Percentiles rank a stretch among this genome's conserved stretches.
phyloP scores from a whole-genome alignment of 495 filamentous ascomycete genomes.

The Hypoxylon crocopeplum region DNA sequence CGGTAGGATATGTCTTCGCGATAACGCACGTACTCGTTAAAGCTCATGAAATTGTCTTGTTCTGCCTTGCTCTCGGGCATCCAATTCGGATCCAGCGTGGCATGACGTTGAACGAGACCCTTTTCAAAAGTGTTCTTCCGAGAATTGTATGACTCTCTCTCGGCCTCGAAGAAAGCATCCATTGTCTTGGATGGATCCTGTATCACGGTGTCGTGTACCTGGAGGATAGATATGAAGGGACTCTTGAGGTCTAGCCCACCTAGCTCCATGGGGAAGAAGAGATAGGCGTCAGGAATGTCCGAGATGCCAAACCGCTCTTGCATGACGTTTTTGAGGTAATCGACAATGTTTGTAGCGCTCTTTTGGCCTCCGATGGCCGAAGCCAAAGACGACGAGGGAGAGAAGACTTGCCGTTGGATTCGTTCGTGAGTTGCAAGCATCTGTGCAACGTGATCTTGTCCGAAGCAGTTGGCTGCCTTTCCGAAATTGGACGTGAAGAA shows the following conservation, averaged over 20 bases:
- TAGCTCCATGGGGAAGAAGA: constrained; percentile 68
- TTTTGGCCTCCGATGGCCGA: constrained; percentile 9
- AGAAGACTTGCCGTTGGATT: constrained; percentile 65
- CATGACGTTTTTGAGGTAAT: constrained; percentile 63
- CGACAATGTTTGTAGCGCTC: constrained; percentile 59
- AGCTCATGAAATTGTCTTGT: constrained; percentile 54
- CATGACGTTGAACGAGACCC: not conserved
- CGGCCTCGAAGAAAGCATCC: constrained; percentile 52
- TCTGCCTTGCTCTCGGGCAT: constrained; percentile 30
- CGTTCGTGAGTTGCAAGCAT: constrained; percentile 64
- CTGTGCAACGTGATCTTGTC: constrained; percentile 67
- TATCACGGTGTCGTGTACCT: constrained; percentile 60
- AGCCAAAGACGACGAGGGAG: constrained; percentile 22
- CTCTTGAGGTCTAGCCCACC: constrained; percentile 64
- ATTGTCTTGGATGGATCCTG: constrained; percentile 52
- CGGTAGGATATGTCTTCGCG: constrained; percentile 52
- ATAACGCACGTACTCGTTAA: constrained; percentile 60
- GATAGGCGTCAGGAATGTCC: constrained; percentile 70
- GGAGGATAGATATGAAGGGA: constrained; percentile 61
- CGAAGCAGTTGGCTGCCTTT: constrained; percentile 69
- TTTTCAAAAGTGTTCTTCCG: constrained; percentile 55
- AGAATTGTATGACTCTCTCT: constrained; percentile 54
- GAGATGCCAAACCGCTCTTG: constrained; percentile 59
- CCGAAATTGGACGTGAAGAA: constrained; percentile 75
- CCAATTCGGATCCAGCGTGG: constrained; percentile 13